Conservation (phyloP, 2,329 filamentous ascomycete species). For the Neurospora crassa region DNA sequence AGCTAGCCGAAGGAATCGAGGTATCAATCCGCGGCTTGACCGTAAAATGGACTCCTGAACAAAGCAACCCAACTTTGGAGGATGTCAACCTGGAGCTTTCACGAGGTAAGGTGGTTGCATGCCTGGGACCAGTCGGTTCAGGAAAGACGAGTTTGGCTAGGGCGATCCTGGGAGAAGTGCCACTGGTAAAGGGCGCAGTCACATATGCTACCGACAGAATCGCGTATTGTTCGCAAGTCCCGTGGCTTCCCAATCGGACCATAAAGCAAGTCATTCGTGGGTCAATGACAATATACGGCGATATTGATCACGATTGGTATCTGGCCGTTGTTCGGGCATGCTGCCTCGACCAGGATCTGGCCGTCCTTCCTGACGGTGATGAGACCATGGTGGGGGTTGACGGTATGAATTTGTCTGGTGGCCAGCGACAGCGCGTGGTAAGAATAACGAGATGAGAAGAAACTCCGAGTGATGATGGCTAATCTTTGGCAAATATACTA, state of each 20-base stretch:
- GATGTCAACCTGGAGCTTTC: slow-evolving; percentile 17
- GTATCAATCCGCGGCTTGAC: slow-evolving; percentile 7
- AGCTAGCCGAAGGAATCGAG: slow-evolving; percentile 1
- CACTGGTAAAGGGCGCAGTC: slow-evolving; percentile 18
- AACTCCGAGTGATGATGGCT: background rate
- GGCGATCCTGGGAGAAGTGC: slow-evolving; percentile 22
- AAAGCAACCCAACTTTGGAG: slow-evolving; percentile 13
- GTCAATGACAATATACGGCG: background rate
- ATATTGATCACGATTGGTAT: slow-evolving; percentile 21
- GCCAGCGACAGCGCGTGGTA: slow-evolving; percentile 14
- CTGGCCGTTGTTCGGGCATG: slow-evolving; percentile 16
- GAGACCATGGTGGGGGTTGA: slow-evolving; percentile 14
- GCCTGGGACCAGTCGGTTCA: slow-evolving; percentile 20
- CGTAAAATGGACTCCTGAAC: slow-evolving; percentile 2
- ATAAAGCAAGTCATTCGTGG: slow-evolving; percentile 23
- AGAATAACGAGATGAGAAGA: background rate
- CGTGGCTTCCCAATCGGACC: slow-evolving; percentile 28
- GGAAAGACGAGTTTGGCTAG: slow-evolving; percentile 23
- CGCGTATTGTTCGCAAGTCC: slow-evolving; percentile 27
- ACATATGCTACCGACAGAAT: slow-evolving; percentile 19
- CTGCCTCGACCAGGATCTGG: slow-evolving; percentile 19
- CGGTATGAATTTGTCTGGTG: slow-evolving; percentile 15
- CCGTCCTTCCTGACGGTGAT: slow-evolving; percentile 13
- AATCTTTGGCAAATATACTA: background rate
- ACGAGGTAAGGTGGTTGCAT: slow-evolving; percentile 17